Base-by-base conservation (phyloP, 805 yeast species). In the Blastobotrys parvus region DNA sequence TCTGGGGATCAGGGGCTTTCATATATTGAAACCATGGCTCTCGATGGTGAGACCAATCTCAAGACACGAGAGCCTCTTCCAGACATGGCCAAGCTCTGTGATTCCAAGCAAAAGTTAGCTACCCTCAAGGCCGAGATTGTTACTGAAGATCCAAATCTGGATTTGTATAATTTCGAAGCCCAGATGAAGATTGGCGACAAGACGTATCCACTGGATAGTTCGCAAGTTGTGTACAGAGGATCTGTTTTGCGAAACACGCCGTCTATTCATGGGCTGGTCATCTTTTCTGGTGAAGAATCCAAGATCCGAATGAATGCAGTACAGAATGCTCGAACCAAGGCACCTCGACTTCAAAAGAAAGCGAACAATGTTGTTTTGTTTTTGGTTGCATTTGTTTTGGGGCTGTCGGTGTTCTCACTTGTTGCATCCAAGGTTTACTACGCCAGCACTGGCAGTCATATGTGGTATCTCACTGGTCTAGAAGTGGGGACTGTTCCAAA, bases 31-130 rank as follows among this genome's bases (percentile, higher is more conserved):
- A 92, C 99, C 1, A 88, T 90, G 90, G 98, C 95, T 1, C 69
- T 92, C 39, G 98, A 92, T 63, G 99, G 99, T 40, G 98, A 92
- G 62, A 92, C 97, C 0, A 90, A 88, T 58, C 68, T 92, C 47
- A 92, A 92, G 60, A 71, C 84, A 5, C 79, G 77, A 53, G 64
- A 67, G 16, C 84, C 95, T 0, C 82, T 80, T 48, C 68, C 72
- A 2, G 84, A 79, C 47, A 52, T 90, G 2, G 70, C 79, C 33
- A 72, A 73, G 13, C 49, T 62, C 8, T 68, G 80, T 35, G 65
- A 70, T 18, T 65, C 70, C 2, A 81, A 77, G 0, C 59, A 69
- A 1, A 74, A 74, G 0, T 58, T 78, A 16, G 52, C 48, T 8
- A 36, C 38, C n/a, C 39, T 51, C 25, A 64, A 69, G 20, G 80